A percentile compares a stretch with the other conserved stretches of the same genome.
These are phyloP conservation scores for Potentilla sterilis DNA, from an alignment of 306 rosid species.

Conservation along the genomic window DNA sequence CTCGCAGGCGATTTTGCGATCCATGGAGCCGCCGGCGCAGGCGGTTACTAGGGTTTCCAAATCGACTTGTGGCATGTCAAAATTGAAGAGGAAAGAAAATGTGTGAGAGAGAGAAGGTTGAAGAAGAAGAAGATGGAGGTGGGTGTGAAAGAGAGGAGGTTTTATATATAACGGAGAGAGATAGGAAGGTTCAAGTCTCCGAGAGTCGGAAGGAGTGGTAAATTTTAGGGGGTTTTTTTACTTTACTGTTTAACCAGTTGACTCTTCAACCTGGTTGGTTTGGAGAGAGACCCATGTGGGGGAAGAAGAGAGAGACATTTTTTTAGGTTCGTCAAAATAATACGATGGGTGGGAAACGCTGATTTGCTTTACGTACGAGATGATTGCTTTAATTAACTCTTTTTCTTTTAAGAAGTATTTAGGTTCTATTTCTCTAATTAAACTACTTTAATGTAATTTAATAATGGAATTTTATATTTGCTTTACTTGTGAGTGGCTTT, in stretches of 20 bases:
- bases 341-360: no score
- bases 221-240: no score
- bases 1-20: conserved; percentile 66
- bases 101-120: conserved; percentile 7
- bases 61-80: conserved; percentile 73
- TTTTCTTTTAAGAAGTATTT: background rate
- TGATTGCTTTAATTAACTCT: background rate
- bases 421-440: background rate
- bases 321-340: conserved; percentile 6
- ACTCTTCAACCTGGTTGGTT: conserved; percentile 8
- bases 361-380: conserved; percentile 8
- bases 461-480: background rate
- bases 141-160: conserved; percentile 8
- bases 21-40: conserved; percentile 59
- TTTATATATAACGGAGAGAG: conserved; percentile 23
- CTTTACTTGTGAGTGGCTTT: background rate
- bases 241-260: conserved; percentile 12
- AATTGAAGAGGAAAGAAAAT: background rate
- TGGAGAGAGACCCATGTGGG: background rate
- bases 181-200: background rate
- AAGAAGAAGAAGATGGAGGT: conserved; percentile 7
- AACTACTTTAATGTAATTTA: background rate
- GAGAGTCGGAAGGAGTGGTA: background rate
- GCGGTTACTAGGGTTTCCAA: conserved; percentile 74
- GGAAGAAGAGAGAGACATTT: background rate